A percentile compares a stretch with the other conserved stretches of the same genome.
These are phyloP conservation scores for Jatropha multifida DNA, from an alignment of 441 rosid species.

Conservation along the genomic window DNA sequence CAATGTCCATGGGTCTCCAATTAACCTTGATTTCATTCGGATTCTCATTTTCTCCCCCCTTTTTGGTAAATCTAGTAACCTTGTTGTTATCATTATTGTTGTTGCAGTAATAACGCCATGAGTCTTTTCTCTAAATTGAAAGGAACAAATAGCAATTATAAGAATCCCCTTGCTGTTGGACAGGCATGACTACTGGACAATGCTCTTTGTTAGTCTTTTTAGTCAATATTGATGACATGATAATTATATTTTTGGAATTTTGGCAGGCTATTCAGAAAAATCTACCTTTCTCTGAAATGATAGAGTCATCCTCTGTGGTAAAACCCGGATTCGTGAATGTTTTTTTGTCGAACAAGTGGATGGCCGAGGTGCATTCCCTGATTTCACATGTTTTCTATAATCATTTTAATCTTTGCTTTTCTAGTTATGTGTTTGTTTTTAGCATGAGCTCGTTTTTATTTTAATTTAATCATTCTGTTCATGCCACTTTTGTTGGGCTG, in stretches of 20 bases:
- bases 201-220: not conserved
- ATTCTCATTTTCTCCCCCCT: too few species aligned
- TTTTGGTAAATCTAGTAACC: too few species aligned
- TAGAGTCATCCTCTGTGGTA: slow-evolving; percentile 76
- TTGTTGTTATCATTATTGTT: not conserved
- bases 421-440: too few species aligned
- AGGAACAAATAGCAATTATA: slow-evolving; percentile 58
- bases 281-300: slow-evolving; percentile 70
- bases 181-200: slow-evolving; percentile 41
- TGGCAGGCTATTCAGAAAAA: slow-evolving; percentile 62
- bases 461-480: not conserved
- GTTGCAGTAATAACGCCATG: slow-evolving; percentile 88
- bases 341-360: slow-evolving; percentile 66
- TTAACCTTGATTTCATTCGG: too few species aligned
- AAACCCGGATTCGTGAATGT: slow-evolving; percentile 87
- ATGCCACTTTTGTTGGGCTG: slow-evolving; percentile 3
- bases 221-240: not conserved
- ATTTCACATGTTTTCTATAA: too few species aligned
- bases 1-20: too few species aligned
- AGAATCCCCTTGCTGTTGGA: slow-evolving; percentile 77
- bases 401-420: too few species aligned
- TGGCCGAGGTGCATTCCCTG: slow-evolving; percentile 60
- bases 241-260: not conserved
- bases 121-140: slow-evolving; percentile 65
- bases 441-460: not conserved